Conservation (phyloP, 2,329 filamentous ascomycete genomes). For the Microsporum ferrugineum region DNA sequence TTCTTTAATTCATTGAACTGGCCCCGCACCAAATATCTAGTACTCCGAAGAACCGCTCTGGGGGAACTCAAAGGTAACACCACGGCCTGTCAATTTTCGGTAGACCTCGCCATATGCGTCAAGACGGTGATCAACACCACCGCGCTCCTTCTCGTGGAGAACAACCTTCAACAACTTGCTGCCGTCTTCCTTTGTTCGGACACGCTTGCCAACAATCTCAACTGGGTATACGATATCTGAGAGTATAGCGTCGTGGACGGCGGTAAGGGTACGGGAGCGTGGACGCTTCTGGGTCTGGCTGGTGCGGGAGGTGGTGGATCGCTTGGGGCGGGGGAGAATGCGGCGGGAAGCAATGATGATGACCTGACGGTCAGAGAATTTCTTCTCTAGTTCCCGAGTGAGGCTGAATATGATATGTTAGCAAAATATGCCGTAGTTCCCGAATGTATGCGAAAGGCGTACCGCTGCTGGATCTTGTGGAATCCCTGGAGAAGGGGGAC, state of each 20-base stretch:
- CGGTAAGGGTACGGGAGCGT: conserved; percentile 91
- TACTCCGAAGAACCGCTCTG: conserved; percentile 68
- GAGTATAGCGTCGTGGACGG: conserved; percentile 97
- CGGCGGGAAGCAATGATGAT: conserved; percentile 97
- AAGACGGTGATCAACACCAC: conserved; percentile 97
- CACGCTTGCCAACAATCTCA: conserved; percentile 98
- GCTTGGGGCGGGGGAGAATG: conserved; percentile 97
- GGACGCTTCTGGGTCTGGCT: conserved; percentile 98
- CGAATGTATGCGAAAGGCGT: conserved; percentile 37
- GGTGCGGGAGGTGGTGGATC: conserved; percentile 91
- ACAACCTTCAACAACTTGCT: conserved; percentile 98
- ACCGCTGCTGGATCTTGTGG: conserved; percentile 99
- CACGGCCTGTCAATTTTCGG: conserved; percentile 91
- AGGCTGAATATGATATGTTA: conserved; percentile 49
- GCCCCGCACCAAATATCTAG: conserved; percentile 42
- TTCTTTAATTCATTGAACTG: conserved; percentile 1
- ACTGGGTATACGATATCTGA: conserved; percentile 97
- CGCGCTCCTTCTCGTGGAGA: conserved; percentile 99
- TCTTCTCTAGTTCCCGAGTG: conserved; percentile 99
- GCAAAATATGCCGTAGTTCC: neutral
- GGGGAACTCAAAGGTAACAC: conserved; percentile 97
- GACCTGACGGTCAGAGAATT: conserved; percentile 99
- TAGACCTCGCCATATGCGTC: conserved; percentile 99
- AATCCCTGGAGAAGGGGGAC: conserved; percentile 96
- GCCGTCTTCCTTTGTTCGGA: conserved; percentile 97